phyloP scores from a whole-genome alignment of 2,329 filamentous ascomycete species.

The Stemphylium lycopersici region DNA sequence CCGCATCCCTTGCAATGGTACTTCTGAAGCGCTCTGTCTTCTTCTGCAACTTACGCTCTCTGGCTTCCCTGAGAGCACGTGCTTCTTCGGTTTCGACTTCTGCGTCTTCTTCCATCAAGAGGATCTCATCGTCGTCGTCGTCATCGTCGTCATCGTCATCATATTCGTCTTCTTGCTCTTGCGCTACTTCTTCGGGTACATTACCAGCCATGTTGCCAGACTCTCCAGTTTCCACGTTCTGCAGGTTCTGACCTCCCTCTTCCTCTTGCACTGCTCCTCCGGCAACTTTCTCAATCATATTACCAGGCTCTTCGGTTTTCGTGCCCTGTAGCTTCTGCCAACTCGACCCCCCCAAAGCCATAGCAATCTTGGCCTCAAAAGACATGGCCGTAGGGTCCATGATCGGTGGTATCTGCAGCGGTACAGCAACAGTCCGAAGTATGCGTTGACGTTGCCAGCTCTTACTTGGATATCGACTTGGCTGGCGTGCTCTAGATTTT shows the following conservation, averaged over 20 bases:
- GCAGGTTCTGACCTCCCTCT: constrained; percentile 11
- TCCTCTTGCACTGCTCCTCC: background rate
- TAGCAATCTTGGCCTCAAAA: constrained; percentile 21
- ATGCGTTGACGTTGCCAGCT: background rate
- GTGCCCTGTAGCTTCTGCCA: constrained; percentile 20
- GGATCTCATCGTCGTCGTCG: background rate
- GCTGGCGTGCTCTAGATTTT: no score
- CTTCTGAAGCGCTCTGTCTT: constrained; percentile 21
- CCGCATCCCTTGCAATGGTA: constrained; percentile 22
- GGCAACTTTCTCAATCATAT: background rate
- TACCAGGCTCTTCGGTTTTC: background rate
- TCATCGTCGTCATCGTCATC: background rate
- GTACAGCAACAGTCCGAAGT: background rate
- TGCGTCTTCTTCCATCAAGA: background rate
- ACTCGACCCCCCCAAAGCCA: constrained; percentile 16
- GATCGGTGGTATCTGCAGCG: background rate
- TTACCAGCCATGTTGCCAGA: background rate
- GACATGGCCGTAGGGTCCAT: constrained; percentile 12
- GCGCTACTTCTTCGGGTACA: background rate
- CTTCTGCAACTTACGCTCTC: constrained; percentile 19
- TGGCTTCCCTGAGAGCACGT: constrained; percentile 1
- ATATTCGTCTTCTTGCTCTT: background rate
- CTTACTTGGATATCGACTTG: background rate
- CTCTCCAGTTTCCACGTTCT: background rate
- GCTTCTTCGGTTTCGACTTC: background rate